phyloP scores from a whole-genome alignment of 2,329 filamentous ascomycete species.

The Aureobasidium sp. region DNA sequence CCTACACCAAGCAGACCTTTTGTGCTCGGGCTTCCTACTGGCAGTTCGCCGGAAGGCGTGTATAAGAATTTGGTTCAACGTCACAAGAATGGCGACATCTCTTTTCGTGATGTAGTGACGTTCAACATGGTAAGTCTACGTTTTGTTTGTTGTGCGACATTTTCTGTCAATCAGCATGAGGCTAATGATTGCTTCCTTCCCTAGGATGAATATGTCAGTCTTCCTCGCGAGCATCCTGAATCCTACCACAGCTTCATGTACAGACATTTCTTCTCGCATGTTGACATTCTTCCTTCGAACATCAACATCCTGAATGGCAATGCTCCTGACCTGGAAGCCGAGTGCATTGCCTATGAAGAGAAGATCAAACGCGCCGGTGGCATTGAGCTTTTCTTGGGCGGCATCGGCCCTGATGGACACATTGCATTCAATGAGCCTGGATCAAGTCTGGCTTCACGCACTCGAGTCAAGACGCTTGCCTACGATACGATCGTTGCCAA shows the following conservation, averaged over 20 bases:
- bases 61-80: constrained; percentile 68
- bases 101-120: constrained; percentile 80
- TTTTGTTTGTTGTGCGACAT: not conserved
- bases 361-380: constrained; percentile 68
- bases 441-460: constrained; percentile 68
- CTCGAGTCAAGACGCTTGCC: constrained; percentile 77
- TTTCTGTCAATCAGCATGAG: not conserved
- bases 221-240: constrained; percentile 74
- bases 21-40: constrained; percentile 75
- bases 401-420: constrained; percentile 79
- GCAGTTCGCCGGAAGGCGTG: constrained; percentile 70
- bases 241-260: constrained; percentile 93
- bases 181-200: not conserved
- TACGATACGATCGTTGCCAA: constrained; percentile 84
- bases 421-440: constrained; percentile 89
- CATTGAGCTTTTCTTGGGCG: constrained; percentile 79
- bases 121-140: constrained; percentile 69
- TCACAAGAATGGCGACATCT: constrained; percentile 67
- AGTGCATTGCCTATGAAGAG: constrained; percentile 73
- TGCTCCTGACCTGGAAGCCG: constrained; percentile 64
- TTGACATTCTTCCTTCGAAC: constrained; percentile 73
- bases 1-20: constrained; percentile 69
- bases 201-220: constrained; percentile 78
- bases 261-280: constrained; percentile 80
- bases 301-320: constrained; percentile 83